These are phyloP conservation scores for Nicotiana sylvestris DNA, from an alignment of 257 asterid genomes.

Conservation along the genomic window DNA sequence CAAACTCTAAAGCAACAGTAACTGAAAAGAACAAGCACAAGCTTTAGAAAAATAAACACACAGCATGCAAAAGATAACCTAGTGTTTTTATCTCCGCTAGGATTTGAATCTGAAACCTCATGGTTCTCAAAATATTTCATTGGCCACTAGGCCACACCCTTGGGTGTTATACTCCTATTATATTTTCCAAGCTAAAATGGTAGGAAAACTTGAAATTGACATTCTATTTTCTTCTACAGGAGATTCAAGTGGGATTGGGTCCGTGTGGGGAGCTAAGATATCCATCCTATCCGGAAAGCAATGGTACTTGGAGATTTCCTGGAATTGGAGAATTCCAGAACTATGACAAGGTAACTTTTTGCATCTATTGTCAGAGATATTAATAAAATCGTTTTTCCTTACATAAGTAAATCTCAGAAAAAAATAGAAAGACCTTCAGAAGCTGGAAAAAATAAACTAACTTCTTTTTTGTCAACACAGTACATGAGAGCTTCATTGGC, in stretches of 20 bases:
- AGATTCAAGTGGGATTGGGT: slow-evolving; percentile 94
- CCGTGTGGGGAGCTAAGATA: slow-evolving; percentile 97
- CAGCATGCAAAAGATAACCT: not conserved
- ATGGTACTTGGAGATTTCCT: slow-evolving; percentile 86
- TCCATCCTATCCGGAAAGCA: slow-evolving; percentile 92
- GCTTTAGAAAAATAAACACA: not conserved
- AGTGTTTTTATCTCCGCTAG: too few relatives aligned
- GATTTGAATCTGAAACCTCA: too few relatives aligned
- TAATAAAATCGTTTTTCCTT: not conserved
- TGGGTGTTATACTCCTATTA: not conserved
- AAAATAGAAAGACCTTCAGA: not conserved
- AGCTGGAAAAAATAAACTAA: not conserved
- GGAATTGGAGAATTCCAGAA: slow-evolving; percentile 93
- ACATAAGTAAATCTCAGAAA: not conserved
- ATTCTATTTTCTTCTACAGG: slow-evolving; percentile 42
- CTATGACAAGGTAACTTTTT: slow-evolving; percentile 65
- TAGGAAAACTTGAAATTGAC: slow-evolving; percentile 4
- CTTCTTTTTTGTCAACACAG: slow-evolving; percentile 31
- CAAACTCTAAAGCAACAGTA: not conserved
- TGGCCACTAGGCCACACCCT: too few relatives aligned
- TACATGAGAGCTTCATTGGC: slow-evolving; percentile 84
- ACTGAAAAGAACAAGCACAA: not conserved
- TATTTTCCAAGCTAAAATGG: not conserved
- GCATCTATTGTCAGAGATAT: not conserved
- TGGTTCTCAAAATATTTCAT: too few relatives aligned